Percentiles rank a stretch among this genome's conserved stretches.
Evolutionary conservation across 352 stramenopile genomes (phyloP).

Genomic region (Globisporangium echinulatum): DNA sequence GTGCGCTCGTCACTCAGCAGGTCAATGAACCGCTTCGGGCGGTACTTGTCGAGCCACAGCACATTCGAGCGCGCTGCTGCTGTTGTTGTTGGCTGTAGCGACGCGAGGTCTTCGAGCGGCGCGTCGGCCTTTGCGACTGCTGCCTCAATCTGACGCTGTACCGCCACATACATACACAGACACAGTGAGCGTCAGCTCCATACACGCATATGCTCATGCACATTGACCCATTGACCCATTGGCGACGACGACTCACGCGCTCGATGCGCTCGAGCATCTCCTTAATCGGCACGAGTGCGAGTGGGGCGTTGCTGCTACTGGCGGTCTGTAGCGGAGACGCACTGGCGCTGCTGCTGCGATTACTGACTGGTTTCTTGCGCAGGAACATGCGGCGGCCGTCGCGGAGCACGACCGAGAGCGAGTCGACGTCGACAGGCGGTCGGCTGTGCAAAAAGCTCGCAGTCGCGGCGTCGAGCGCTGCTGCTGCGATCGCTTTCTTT

Average conservation of each 20-base stretch:
- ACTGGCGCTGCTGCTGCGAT: conserved; percentile 3
- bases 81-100: conserved; percentile 4
- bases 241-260: conserved; percentile 13
- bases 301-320: neutral
- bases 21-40: conserved; percentile 90
- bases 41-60: conserved; percentile 98
- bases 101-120: conserved; percentile 1
- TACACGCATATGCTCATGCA: neutral
- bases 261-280: conserved; percentile 55
- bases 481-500: neutral
- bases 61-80: conserved; percentile 13
- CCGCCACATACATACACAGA: neutral
- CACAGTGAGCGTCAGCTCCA: neutral
- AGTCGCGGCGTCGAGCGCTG: conserved; percentile 26
- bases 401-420: conserved; percentile 44
- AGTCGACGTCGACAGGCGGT: conserved; percentile 59
- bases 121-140: conserved; percentile 27
- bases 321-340: conserved; percentile 5
- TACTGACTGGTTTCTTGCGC: conserved; percentile 37
- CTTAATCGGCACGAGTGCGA: conserved; percentile 43
- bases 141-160: conserved; percentile 64
- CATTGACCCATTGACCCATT: neutral
- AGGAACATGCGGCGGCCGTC: conserved; percentile 55
- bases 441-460: conserved; percentile 45
- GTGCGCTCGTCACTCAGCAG: conserved; percentile 95